Conservation (phyloP, 805 yeast genomes). For the Nakazawaea pomicola region DNA sequence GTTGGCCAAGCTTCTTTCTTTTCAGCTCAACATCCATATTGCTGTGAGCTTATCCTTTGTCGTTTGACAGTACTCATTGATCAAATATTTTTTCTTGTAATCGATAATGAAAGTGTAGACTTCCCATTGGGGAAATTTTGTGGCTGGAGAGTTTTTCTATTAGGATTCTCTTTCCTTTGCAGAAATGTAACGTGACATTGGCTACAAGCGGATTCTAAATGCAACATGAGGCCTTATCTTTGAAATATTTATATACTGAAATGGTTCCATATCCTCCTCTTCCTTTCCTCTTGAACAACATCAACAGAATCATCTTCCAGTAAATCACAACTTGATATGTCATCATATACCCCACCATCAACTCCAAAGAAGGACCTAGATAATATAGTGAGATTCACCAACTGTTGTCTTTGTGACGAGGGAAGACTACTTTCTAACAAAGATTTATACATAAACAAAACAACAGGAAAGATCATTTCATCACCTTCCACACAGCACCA, state of each 20-base stretch:
- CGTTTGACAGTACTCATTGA: too few species aligned
- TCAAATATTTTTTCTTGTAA: neutral
- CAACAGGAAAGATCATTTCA: slow-evolving; percentile 35
- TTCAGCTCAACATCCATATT: slow-evolving; percentile 1
- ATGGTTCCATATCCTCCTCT: neutral
- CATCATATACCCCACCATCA: slow-evolving; percentile 8
- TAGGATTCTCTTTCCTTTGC: too few species aligned
- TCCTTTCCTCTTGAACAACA: neutral
- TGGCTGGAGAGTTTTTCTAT: too few species aligned
- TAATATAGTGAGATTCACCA: slow-evolving; percentile 27
- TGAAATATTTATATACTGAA: neutral
- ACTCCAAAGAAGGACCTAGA: slow-evolving; percentile 11
- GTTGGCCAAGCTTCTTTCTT: slow-evolving; percentile 35
- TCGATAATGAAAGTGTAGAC: neutral
- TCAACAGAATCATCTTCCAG: neutral
- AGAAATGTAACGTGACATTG: neutral
- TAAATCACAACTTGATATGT: neutral
- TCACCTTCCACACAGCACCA: slow-evolving; percentile 18
- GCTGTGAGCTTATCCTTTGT: too few species aligned
- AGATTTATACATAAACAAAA: slow-evolving; percentile 40
- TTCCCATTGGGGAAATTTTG: neutral
- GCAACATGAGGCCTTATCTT: too few species aligned
- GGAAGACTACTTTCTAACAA: slow-evolving; percentile 29
- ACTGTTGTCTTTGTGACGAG: slow-evolving; percentile 37
- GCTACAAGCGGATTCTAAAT: too few species aligned